Conservation (phyloP, 305 asterid genomes). For the Plantago coronopus region DNA sequence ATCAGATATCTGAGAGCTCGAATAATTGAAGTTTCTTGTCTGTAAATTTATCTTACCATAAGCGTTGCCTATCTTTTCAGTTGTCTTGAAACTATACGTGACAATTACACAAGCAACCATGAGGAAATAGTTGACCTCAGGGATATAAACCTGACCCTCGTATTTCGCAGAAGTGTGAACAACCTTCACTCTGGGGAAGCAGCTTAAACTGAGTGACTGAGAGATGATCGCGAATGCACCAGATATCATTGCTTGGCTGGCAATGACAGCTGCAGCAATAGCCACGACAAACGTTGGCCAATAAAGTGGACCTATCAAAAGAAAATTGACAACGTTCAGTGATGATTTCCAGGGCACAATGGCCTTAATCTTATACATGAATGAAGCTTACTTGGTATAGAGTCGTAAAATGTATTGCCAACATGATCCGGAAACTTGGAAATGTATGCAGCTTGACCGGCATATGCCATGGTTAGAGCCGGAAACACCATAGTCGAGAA, state of each 20-base stretch:
- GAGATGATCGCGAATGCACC: slow-evolving; percentile 57
- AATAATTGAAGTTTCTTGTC: too few relatives aligned
- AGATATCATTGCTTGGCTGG: slow-evolving; percentile 83
- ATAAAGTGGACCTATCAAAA: slow-evolving; percentile 38
- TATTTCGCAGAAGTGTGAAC: slow-evolving; percentile 64
- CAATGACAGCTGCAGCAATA: slow-evolving; percentile 61
- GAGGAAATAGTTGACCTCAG: slow-evolving; percentile 62
- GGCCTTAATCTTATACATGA: too few relatives aligned
- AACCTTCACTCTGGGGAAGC: slow-evolving; percentile 70
- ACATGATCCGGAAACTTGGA: slow-evolving; percentile 39
- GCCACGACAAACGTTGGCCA: slow-evolving; percentile 82
- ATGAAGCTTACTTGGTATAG: slow-evolving; percentile 43
- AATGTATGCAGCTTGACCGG: slow-evolving; percentile 76
- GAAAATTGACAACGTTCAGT: background rate
- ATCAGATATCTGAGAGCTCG: too few relatives aligned
- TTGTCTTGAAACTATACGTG: slow-evolving; percentile 45
- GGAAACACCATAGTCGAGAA: slow-evolving; percentile 62
- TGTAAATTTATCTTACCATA: slow-evolving; percentile 59
- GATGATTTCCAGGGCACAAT: background rate
- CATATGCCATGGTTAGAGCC: slow-evolving; percentile 38
- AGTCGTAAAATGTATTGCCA: slow-evolving; percentile 37
- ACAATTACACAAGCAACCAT: slow-evolving; percentile 60
- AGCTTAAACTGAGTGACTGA: slow-evolving; percentile 53
- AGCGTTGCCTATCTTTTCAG: slow-evolving; percentile 55
- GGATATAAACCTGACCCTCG: slow-evolving; percentile 78